Conservation (phyloP, 192 early-diverging fungal species). For the Rhizoclosmatium sp. region DNA sequence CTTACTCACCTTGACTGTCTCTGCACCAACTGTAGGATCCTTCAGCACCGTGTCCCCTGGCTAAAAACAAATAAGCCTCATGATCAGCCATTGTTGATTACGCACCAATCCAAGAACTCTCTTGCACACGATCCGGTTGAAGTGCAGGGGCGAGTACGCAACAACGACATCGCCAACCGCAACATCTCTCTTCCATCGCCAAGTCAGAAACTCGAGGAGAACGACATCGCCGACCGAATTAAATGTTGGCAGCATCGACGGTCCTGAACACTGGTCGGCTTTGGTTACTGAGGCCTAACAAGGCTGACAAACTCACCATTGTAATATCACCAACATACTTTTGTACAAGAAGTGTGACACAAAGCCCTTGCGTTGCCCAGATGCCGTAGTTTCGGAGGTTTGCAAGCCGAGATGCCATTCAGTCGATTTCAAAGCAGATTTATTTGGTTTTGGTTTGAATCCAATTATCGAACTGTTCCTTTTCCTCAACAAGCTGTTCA, state of each 20-base stretch:
- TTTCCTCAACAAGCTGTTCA: constrained; percentile 53
- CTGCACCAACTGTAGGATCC: constrained; percentile 73
- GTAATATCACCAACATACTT: constrained; percentile 79
- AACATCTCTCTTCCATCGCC: constrained; percentile 32
- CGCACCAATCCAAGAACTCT: constrained; percentile 79
- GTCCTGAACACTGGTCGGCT: constrained; percentile 72
- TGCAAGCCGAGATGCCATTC: background rate
- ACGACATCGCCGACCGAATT: constrained; percentile 84
- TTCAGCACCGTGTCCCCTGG: constrained; percentile 83
- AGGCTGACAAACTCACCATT: constrained; percentile 61
- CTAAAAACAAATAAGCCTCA: constrained; percentile 41
- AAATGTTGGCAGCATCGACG: constrained; percentile 92
- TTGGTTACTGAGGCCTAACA: background rate
- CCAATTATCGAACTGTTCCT: constrained; percentile 29
- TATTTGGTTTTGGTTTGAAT: background rate
- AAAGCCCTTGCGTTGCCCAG: constrained; percentile 63
- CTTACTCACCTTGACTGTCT: constrained; percentile 66
- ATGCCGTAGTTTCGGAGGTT: background rate
- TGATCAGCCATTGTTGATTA: background rate
- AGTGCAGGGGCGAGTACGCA: constrained; percentile 74
- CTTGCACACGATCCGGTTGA: constrained; percentile 77
- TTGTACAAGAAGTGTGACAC: constrained; percentile 74
- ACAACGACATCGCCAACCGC: constrained; percentile 81
- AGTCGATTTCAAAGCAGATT: background rate
- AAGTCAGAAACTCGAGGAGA: constrained; percentile 72